Percentiles rank a stretch among this genome's conserved stretches.
These are phyloP conservation scores for Pleurostoma richardsiae DNA, from an alignment of 2,329 filamentous ascomycete genomes.

Conservation along the genomic window DNA sequence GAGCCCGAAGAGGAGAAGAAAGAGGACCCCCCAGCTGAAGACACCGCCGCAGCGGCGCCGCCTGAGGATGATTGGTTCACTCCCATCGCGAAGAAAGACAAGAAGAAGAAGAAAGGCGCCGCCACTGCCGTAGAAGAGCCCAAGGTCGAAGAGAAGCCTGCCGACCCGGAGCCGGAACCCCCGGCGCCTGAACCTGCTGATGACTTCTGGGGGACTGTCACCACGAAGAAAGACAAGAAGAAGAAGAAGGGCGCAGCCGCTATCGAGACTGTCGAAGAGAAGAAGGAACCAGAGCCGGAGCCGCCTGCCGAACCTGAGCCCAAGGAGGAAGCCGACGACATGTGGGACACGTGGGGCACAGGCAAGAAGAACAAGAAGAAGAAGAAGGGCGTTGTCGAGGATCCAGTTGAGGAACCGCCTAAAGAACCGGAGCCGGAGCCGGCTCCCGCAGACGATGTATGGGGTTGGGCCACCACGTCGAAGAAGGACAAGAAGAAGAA, in stretches of 20 bases:
- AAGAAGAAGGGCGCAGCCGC: conserved; percentile 17
- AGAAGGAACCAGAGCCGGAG: conserved; percentile 11
- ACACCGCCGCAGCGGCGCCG: conserved; percentile 9
- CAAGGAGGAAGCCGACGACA: conserved; percentile 12
- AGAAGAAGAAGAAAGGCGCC: conserved; percentile 35
- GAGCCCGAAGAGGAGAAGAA: conserved; percentile 13
- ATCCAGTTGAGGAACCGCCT: conserved; percentile 27
- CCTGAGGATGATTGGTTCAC: conserved; percentile 24
- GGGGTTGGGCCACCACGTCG: conserved; percentile 1
- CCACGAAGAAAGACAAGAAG: conserved; percentile 21
- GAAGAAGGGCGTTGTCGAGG: conserved; percentile 22
- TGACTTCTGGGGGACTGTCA: conserved; percentile 9
- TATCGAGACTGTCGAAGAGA: conserved; percentile 9
- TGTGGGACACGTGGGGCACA: conserved; percentile 20
- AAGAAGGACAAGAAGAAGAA: conserved; percentile 20
- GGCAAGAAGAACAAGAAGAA: conserved; percentile 18
- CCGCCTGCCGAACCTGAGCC: conserved; percentile 5
- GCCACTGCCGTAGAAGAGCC: conserved; percentile 8
- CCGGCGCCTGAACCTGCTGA: conserved; percentile 17
- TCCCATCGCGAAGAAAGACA: conserved; percentile 28
- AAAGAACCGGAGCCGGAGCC: conserved; percentile 10
- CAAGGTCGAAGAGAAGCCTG: conserved; percentile 12
- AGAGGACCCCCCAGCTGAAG: conserved; percentile 3
- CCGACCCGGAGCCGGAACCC: conserved; percentile 18
- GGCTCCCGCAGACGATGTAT: conserved; percentile 11